Percentiles rank a stretch among this genome's conserved stretches.
Evolutionary conservation across 768 basidiomycete genomes (phyloP).

Genomic region (Gyrodon lividus): DNA sequence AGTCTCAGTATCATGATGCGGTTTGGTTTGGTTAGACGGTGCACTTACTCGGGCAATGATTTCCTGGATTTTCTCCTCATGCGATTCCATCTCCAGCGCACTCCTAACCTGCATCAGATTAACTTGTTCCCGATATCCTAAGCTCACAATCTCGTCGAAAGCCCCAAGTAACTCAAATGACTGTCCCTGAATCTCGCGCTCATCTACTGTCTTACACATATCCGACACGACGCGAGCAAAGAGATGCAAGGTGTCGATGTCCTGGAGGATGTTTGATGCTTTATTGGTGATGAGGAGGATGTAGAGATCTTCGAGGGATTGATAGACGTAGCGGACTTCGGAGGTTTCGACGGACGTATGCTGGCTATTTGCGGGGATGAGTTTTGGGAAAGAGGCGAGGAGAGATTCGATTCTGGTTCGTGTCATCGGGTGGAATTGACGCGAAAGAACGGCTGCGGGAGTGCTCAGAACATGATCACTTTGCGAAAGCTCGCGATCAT

Average conservation of each 20-base stretch:
- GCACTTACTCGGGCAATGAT: conserved; percentile 86
- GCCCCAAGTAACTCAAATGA: conserved; percentile 92
- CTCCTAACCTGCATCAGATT: conserved; percentile 77
- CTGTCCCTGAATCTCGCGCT: conserved; percentile 86
- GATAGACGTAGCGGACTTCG: conserved; percentile 96
- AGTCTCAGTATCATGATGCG: background rate
- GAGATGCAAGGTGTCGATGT: conserved; percentile 94
- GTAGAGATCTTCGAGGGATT: conserved; percentile 94
- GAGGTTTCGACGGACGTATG: conserved; percentile 96
- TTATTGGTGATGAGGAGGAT: conserved; percentile 98
- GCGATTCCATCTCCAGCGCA: conserved; percentile 86
- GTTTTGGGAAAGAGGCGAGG: conserved; percentile 94
- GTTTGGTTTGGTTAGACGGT: no score
- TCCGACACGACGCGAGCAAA: conserved; percentile 93
- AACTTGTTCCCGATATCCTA: conserved; percentile 82
- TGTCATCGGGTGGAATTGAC: conserved; percentile 93
- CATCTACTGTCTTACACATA: conserved; percentile 81
- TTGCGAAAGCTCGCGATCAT: conserved; percentile 26
- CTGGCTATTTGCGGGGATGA: conserved; percentile 92
- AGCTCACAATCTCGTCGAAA: conserved; percentile 93
- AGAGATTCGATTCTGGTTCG: conserved; percentile 92
- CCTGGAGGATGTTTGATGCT: conserved; percentile 97
- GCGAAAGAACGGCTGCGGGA: conserved; percentile 81
- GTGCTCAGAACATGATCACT: background rate
- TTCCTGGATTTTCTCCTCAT: conserved; percentile 95